These are phyloP conservation scores for Cryptococcus floricola DNA, from an alignment of 1,284 basidiomycete species.

Conservation along the genomic window DNA sequence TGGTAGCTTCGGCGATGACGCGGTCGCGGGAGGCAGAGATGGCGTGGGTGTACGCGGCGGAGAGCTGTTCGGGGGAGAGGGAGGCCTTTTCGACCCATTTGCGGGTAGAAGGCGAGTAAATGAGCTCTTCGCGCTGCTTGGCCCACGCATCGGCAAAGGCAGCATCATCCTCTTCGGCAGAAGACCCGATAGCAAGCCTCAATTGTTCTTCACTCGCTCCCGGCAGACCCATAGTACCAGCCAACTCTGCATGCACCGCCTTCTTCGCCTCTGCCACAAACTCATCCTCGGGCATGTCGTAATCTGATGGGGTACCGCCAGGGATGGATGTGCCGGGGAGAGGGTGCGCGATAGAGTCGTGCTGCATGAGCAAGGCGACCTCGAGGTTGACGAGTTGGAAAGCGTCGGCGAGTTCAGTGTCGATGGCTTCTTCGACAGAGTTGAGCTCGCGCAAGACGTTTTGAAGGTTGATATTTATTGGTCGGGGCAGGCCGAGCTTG, in stretches of 20 bases:
- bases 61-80: slow-evolving; percentile 60
- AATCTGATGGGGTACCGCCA: slow-evolving; percentile 67
- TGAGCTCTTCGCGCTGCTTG: slow-evolving; percentile 57
- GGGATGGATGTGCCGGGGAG: slow-evolving; percentile 81
- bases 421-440: slow-evolving; percentile 47
- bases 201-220: slow-evolving; percentile 74
- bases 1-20: slow-evolving; percentile 77
- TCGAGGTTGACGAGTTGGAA: slow-evolving; percentile 72
- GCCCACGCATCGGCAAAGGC: slow-evolving; percentile 64
- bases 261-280: slow-evolving; percentile 67
- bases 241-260: slow-evolving; percentile 76
- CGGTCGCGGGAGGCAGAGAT: slow-evolving; percentile 64
- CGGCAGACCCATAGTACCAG: slow-evolving; percentile 73
- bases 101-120: slow-evolving; percentile 59
- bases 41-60: slow-evolving; percentile 62
- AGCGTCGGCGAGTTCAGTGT: slow-evolving; percentile 55
- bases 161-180: slow-evolving; percentile 61
- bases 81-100: slow-evolving; percentile 65
- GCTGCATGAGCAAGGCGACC: slow-evolving; percentile 71
- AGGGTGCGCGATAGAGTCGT: slow-evolving; percentile 85
- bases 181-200: slow-evolving; percentile 63
- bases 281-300: slow-evolving; percentile 74
- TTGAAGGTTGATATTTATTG: slow-evolving; percentile 72
- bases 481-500: slow-evolving; percentile 79
- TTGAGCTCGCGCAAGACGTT: slow-evolving; percentile 60